Base-by-base conservation (phyloP, 2,329 filamentous ascomycete species). In the Bipolaris victoriae region DNA sequence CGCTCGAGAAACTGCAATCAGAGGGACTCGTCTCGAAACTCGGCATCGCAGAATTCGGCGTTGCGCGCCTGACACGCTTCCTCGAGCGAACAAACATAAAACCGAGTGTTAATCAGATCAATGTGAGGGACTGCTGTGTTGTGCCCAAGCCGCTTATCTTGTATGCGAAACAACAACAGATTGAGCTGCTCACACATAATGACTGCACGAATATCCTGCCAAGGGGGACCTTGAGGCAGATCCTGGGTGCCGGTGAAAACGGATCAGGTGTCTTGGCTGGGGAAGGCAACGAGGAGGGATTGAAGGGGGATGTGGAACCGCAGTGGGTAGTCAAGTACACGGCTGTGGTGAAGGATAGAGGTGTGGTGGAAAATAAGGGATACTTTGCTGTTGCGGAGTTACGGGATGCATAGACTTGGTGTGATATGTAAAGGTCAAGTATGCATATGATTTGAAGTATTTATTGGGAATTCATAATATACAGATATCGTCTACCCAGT, bases 291-390 rank as follows among this genome's bases (percentile, higher is more conserved):
- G 79, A 76, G 16, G 76, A 80, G 9, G 89, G 90, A 0, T 80
- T 96, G 55, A 82, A 84, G 65, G 93, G 92, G 4, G 88, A 97
- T 63, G 84, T 98, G 47, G 85, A 86, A 57, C 93, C 95, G 26
- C 88, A 94, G 74, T 99, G 95, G 94, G 95, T 98, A 26, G 89
- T 94, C 65, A 96, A 98, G 75, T 99, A 99, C 75, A 97, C 94
- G 36, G 95, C 95, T 1, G 94, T 98, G 57, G 91, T 98, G 39
- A 90, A 90, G 76, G 90, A 98, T 74, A 84, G 95, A 52, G 95
- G 95, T 13, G 95, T 99, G 7, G 94, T 99, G 64, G 95, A 99
- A 82, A 97, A 95, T 74, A 99, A 98, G 81, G 95, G 95, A 7
- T 98, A 97, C 77, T 97, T 97, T 81, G 94, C 94, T 1, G 87